Conservation (phyloP, 2,329 filamentous ascomycete genomes). For the Geoglossum cookeanum region DNA sequence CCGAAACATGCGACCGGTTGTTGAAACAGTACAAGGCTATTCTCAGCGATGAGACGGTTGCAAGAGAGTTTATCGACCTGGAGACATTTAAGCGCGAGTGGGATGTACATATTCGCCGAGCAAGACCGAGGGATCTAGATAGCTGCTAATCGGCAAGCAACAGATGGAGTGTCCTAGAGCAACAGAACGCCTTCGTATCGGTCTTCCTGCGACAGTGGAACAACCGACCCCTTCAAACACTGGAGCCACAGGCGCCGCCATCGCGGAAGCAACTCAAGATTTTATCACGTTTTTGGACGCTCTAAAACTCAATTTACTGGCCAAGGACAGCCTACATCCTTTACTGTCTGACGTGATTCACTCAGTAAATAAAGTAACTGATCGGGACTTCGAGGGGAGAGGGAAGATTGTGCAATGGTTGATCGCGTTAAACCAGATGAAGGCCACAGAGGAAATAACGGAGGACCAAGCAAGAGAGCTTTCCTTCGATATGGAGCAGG, state of each 20-base stretch:
- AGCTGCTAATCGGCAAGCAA: background rate
- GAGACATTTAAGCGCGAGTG: conserved; percentile 84
- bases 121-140: background rate
- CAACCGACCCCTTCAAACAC: conserved; percentile 24
- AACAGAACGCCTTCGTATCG: conserved; percentile 78
- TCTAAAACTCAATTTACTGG: conserved; percentile 73
- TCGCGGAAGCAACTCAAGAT: conserved; percentile 84
- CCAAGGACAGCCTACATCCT: conserved; percentile 93
- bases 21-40: conserved; percentile 96
- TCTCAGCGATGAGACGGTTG: conserved; percentile 75
- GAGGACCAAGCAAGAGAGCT: conserved; percentile 78
- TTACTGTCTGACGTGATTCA: conserved; percentile 90
- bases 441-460: conserved; percentile 73
- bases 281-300: conserved; percentile 98
- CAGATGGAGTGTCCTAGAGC: conserved; percentile 89
- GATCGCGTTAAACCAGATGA: conserved; percentile 95
- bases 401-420: conserved; percentile 98
- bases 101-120: conserved; percentile 43
- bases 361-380: conserved; percentile 90
- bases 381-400: conserved; percentile 82
- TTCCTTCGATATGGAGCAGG: conserved; percentile 82
- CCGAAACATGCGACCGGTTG: conserved; percentile 83
- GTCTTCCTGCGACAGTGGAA: conserved; percentile 69
- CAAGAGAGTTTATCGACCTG: conserved; percentile 67
- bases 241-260: conserved; percentile 41